phyloP scores from a whole-genome alignment of 257 asterid species.

The Solanum sparsipilum region DNA sequence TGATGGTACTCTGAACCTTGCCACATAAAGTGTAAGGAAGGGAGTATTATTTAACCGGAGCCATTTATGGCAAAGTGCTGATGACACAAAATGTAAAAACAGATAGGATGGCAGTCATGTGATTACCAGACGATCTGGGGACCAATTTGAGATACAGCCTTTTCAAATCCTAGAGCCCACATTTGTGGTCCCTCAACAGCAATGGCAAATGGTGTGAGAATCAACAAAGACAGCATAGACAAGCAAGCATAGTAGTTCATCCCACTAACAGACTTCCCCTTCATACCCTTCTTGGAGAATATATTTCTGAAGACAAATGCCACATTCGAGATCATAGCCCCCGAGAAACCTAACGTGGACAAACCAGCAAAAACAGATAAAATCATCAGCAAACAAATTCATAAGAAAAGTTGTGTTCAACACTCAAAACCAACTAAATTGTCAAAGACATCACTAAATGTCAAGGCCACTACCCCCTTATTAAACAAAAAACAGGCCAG shows the following conservation, averaged over 20 bases:
- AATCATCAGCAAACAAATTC: conserved; percentile 17
- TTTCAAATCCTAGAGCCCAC: conserved; percentile 75
- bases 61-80: neutral
- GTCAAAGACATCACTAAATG: conserved; percentile 1
- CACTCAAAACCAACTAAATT: neutral
- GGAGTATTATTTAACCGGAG: neutral
- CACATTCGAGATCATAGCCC: conserved; percentile 96
- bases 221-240: conserved; percentile 67
- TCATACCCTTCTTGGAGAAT: conserved; percentile 98
- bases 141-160: conserved; percentile 59
- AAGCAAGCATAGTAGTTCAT: conserved; percentile 97
- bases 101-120: conserved; percentile 12
- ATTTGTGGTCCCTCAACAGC: conserved; percentile 97
- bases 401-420: neutral
- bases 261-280: conserved; percentile 89
- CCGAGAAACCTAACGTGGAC: conserved; percentile 81
- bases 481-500: conserved; percentile 10
- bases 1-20: neutral
- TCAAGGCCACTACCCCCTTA: neutral
- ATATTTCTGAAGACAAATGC: conserved; percentile 95
- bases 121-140: conserved; percentile 85
- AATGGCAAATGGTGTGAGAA: conserved; percentile 88
- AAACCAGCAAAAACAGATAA: conserved; percentile 26
- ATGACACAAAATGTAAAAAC: neutral
- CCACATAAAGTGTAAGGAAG: neutral